These are phyloP conservation scores for Nakazawaea wickerhamii DNA, from an alignment of 805 yeast genomes.

Conservation along the genomic window DNA sequence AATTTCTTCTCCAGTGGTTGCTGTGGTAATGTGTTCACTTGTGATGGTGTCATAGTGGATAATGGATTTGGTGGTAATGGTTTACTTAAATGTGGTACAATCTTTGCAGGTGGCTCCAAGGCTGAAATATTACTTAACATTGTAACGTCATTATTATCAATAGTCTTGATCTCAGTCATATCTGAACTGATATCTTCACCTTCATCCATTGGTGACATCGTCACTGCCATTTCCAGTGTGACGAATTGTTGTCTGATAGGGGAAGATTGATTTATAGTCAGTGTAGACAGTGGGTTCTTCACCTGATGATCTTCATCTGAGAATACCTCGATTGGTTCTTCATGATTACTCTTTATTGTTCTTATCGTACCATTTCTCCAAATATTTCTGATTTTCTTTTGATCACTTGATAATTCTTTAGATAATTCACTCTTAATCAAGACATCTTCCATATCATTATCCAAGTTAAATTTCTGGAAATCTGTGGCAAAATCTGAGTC, in stretches of 20 bases:
- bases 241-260: conserved; percentile 4
- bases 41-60: conserved; percentile 13
- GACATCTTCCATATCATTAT: too few species aligned
- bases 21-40: conserved; percentile 13
- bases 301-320: conserved; percentile 11
- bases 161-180: background rate
- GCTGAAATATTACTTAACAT: conserved; percentile 15
- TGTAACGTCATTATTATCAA: conserved; percentile 16
- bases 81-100: conserved; percentile 2
- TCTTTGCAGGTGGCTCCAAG: conserved; percentile 10
- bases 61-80: conserved; percentile 16
- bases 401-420: background rate
- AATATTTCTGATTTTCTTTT: conserved; percentile 5
- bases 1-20: conserved; percentile 7
- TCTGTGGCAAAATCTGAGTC: conserved; percentile 45
- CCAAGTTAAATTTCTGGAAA: conserved; percentile 29
- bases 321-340: background rate
- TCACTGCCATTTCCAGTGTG: conserved; percentile 5
- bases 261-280: background rate
- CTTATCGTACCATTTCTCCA: conserved; percentile 13
- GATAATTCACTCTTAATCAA: too few species aligned
- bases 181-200: background rate
- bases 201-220: conserved; percentile 1
- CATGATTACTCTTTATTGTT: background rate
- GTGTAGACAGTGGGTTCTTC: conserved; percentile 2